These are phyloP conservation scores for Nemania diffusa DNA, from an alignment of 2,329 filamentous ascomycete genomes.

Conservation along the genomic window DNA sequence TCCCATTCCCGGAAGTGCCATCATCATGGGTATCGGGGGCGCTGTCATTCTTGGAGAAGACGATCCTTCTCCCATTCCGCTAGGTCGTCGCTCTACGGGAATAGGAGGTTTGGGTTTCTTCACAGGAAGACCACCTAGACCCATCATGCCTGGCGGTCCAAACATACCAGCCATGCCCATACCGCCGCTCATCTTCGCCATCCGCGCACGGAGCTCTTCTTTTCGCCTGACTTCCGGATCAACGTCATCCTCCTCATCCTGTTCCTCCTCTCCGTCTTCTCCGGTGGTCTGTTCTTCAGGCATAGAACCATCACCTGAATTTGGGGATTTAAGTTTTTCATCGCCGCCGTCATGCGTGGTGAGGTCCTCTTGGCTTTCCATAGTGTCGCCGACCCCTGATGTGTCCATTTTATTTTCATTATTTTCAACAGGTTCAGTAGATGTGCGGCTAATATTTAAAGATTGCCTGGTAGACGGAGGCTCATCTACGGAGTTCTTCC, in stretches of 20 bases:
- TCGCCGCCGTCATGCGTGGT: conserved; percentile 82
- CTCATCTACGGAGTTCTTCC: conserved; percentile 65
- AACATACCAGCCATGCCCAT: conserved; percentile 93
- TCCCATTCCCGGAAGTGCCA: conserved; percentile 78
- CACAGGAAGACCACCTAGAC: conserved; percentile 62
- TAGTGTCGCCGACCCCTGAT: conserved; percentile 72
- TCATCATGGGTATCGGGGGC: conserved; percentile 67
- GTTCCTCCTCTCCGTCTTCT: conserved; percentile 69
- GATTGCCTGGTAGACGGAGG: conserved; percentile 53
- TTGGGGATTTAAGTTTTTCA: conserved; percentile 59
- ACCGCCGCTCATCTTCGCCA: conserved; percentile 98
- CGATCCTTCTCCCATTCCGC: conserved; percentile 56
- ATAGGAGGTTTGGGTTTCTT: conserved; percentile 67
- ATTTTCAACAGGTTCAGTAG: conserved; percentile 59
- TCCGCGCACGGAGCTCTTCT: conserved; percentile 89
- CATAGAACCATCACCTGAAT: conserved; percentile 53
- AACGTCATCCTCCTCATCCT: conserved; percentile 84
- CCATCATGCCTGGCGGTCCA: conserved; percentile 74
- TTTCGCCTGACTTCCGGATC: conserved; percentile 87
- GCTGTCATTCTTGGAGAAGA: conserved; percentile 57
- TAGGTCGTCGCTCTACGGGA: conserved; percentile 54
- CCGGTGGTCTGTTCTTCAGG: conserved; percentile 53
- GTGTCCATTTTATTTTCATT: conserved; percentile 74
- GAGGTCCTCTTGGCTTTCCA: conserved; percentile 67
- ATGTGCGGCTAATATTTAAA: conserved; percentile 62